Percentiles rank a stretch among this genome's conserved stretches.
Conservation (phyloP, 2,329 filamentous ascomycete species). For the Fusarium camptoceras region DNA sequence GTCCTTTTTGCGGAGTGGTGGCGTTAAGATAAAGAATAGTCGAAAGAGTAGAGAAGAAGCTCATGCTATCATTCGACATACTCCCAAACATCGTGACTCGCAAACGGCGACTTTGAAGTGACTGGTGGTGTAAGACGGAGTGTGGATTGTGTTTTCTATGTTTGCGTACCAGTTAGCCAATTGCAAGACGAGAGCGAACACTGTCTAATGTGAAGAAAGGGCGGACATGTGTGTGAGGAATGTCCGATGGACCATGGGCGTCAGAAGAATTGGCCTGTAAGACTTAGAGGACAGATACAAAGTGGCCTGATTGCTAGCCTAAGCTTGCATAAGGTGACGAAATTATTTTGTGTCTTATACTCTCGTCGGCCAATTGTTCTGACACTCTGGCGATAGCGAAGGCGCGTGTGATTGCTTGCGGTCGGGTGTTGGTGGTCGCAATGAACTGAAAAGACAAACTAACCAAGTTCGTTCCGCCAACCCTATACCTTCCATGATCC, state of each 20-base stretch:
- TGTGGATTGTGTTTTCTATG: not conserved
- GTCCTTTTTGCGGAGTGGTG: not conserved
- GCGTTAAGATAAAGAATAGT: not conserved
- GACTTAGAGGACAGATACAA: too few species aligned
- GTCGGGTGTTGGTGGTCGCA: too few species aligned
- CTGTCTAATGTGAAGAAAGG: too few species aligned
- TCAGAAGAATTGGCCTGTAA: too few species aligned
- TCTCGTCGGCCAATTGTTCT: not conserved
- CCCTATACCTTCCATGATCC: slow-evolving; percentile 1
- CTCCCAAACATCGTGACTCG: not conserved
- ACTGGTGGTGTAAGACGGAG: not conserved
- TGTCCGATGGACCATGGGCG: too few species aligned
- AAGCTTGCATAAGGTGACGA: not conserved
- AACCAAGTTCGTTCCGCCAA: slow-evolving; percentile 1
- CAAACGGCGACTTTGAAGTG: not conserved
- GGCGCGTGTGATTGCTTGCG: fast-evolving
- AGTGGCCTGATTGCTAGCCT: not conserved
- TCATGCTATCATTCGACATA: slow-evolving; percentile 11
- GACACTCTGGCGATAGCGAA: too few species aligned
- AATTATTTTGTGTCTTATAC: not conserved
- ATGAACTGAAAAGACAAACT: not conserved
- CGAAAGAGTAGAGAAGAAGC: slow-evolving; percentile 20
- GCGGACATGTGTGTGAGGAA: not conserved
- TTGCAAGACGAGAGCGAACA: not conserved
- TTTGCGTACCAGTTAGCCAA: not conserved